These are phyloP conservation scores for Trichomonascaceae sp. DNA, from an alignment of 1,139 yeast species.

Conservation along the genomic window DNA sequence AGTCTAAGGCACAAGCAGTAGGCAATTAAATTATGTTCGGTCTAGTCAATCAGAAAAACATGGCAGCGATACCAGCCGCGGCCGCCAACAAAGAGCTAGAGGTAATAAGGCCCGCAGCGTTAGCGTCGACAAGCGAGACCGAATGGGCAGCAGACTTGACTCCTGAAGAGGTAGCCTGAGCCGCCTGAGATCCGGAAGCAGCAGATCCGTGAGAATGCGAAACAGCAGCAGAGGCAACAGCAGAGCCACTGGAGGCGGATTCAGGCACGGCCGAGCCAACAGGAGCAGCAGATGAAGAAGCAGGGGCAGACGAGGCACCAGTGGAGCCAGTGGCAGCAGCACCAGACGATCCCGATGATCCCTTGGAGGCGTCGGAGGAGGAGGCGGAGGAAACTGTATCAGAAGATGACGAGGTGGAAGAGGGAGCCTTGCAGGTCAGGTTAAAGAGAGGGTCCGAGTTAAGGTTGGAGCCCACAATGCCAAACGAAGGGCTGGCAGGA, in stretches of 20 bases:
- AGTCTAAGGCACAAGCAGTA: too few relatives aligned
- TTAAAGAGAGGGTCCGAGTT: constrained; percentile 11
- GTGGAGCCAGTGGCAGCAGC: constrained; percentile 3
- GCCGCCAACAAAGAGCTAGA: neutral
- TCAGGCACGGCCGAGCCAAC: constrained; percentile 2
- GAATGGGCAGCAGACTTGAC: neutral
- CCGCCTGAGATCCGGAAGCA: too few relatives aligned
- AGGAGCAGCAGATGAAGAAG: constrained; percentile 1
- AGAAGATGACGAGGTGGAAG: constrained; percentile 6
- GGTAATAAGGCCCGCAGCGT: neutral
- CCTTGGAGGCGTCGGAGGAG: constrained; percentile 1
- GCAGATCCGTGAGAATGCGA: neutral
- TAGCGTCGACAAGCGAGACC: neutral
- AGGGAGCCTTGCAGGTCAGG: constrained; percentile 10
- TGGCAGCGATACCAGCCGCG: too few relatives aligned
- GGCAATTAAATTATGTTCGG: too few relatives aligned
- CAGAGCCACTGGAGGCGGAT: constrained; percentile 1
- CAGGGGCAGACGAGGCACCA: constrained; percentile 4
- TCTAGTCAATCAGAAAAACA: too few relatives aligned
- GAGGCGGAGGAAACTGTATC: constrained; percentile 5
- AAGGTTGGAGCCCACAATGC: constrained; percentile 10
- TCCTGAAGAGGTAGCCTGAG: neutral
- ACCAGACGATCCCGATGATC: constrained; percentile 2
- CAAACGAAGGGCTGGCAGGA: constrained; percentile 12
- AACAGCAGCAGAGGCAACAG: neutral